Base-by-base conservation (phyloP, 192 early-diverging fungal genomes). In the Coemansia sp. region DNA sequence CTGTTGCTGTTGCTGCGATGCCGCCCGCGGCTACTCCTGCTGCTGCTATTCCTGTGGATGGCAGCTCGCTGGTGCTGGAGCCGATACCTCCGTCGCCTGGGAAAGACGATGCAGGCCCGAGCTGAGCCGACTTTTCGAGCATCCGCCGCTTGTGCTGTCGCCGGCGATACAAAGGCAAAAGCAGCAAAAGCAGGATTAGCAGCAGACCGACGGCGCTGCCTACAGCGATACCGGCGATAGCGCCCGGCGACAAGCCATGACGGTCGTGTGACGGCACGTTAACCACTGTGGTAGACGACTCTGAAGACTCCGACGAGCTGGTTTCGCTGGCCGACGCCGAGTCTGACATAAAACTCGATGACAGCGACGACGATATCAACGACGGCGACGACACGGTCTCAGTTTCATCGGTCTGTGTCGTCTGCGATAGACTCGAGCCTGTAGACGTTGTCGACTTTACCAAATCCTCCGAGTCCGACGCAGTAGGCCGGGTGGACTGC, bases 141-240 rank as follows among this genome's bases (percentile, higher is more conserved):
- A 72, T 55, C 28, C 75, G 72, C 54, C 51, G 65, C 57, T 63
- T 67, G n/a, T 65, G 66, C 61, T 63, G 66, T 14, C 70, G 65
- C 28, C 76, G 75, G 3, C 75, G 69, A 40, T 72, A 72, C 42
- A 73, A 51, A 31, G 65, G 69, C 60, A 83, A 28, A 2, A 75
- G 56, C 34, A 75, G 36, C 28, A 80, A 50, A 0, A 84, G 62
- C 36, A 77, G 31, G 6, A 82, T 48, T 22, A 77, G 56, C 34
- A 83, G 58, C 33, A 79, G 40, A 5, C 64, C 67, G 8, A 71
- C 40, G 5, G 68, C 67, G 54, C 60, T 66, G 56, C 68, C 80
- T 1, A 85, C 64, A 1, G 62, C 75, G 28, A 82, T 72, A 2
- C 80, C 75, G 14, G 75, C 69, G 34, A 77, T 72, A 18, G 73